Evolutionary conservation across 108 stramenopile genomes (phyloP), one percentile per base, ranked within the genome.

Genomic region (Discostella stelligeroides): DNA sequence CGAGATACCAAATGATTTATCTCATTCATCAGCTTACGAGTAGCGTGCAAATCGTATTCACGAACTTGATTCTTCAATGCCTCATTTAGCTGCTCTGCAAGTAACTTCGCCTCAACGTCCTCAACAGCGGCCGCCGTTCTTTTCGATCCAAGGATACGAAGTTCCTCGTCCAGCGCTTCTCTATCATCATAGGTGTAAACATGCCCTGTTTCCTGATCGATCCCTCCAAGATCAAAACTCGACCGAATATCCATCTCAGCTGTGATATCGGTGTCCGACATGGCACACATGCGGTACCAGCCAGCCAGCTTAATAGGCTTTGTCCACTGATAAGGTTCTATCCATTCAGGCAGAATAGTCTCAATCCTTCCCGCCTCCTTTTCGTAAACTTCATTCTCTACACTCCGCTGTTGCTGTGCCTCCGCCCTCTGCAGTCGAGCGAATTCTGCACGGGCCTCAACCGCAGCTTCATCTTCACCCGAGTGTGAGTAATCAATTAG

Each of bases 231-330:
- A 12, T 85, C 84, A 24, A 72, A 75, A 59, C 83, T 75, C 42
- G 79, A 83, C 14, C 91, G 72, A 45, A 92, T 62, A 75, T 92
- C 91, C 60, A 92, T 75, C 60, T 92, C 88, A 9, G 71, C 91
- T 13, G 60, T 51, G 29, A 89, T 76, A 72, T 57, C 27, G 60
- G 70, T 82, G 39, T 58, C 72, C 4, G 72, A 75, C 11, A 59
- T 63, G 15, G 87, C 82, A 73, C 91, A 92, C 47, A 85, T 60
- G 23, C 86, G 85, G 62, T 89, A 92, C 91, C 88, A 89, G n/a
- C 91, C 91, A 21, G 62, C 63, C 15, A 34, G 30, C 14, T 75
- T 75, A 30, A 68, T 68, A 17, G 53, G 56, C 25, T 68, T 68
- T 10, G 68, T 58, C 68, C 68, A 68, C 34, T 68, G 54, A 37